These are phyloP conservation scores for Fusarium continuum DNA, from an alignment of 2,329 filamentous ascomycete species.

Conservation along the genomic window DNA sequence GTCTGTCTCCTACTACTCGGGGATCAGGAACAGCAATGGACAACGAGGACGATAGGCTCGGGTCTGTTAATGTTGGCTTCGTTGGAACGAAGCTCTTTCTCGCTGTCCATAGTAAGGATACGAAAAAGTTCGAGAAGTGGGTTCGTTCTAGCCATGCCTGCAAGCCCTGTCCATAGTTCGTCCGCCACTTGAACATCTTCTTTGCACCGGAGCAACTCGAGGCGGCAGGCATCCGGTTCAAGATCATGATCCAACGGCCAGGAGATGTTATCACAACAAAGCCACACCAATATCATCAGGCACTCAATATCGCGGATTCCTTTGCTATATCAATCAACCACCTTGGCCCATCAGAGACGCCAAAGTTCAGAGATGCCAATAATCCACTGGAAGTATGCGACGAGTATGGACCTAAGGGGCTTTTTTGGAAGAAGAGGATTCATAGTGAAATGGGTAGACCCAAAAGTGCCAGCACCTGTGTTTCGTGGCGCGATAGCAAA, in stretches of 20 bases:
- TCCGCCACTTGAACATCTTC: slow-evolving; percentile 7
- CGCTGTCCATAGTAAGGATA: neutral
- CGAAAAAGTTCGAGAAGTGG: slow-evolving; percentile 4
- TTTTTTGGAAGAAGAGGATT: neutral
- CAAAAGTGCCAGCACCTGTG: neutral
- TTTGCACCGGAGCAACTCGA: neutral
- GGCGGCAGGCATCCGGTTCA: neutral
- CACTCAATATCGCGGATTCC: neutral
- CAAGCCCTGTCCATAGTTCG: slow-evolving; percentile 7
- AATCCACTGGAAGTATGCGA: slow-evolving; percentile 7
- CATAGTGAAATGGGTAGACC: neutral
- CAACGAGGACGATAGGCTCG: neutral
- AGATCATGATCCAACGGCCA: neutral
- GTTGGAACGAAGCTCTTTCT: neutral
- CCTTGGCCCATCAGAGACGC: neutral
- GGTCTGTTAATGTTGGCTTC: neutral
- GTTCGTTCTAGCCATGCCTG: neutral
- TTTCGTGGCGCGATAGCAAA: too few species aligned
- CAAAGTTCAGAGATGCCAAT: neutral
- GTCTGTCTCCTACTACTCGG: neutral
- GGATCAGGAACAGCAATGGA: neutral
- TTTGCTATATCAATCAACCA: slow-evolving; percentile 2
- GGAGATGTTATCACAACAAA: slow-evolving; percentile 1
- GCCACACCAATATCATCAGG: slow-evolving; percentile 2
- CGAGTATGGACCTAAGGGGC: neutral